Base-by-base conservation (phyloP, 2,329 filamentous ascomycete genomes). In the Aspergillus amoenus region DNA sequence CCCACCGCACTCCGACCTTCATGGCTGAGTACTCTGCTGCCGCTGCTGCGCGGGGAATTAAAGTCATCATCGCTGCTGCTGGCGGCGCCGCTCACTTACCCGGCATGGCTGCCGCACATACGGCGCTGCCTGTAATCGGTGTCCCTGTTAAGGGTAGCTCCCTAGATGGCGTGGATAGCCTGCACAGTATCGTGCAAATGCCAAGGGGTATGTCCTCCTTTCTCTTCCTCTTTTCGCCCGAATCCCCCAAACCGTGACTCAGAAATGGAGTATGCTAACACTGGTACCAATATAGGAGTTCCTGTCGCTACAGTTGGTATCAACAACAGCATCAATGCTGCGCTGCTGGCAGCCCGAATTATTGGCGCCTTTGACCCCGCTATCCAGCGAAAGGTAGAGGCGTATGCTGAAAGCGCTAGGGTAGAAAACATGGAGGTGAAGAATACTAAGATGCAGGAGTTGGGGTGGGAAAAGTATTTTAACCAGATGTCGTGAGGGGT, bases 281-380 rank as follows among this genome's bases (percentile, higher is more conserved):
- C 51, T 67, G 49, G 68, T 60, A 75, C 22, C 17, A 18, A 7
- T 71, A 32, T 82, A 66, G 89, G 89, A 12, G 83, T 88, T 49
- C 89, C 89, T 9, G 86, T 88, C 13, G 88, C 89, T 5, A 91
- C 88, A 0, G 88, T 93, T 3, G 89, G 85, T 11, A 91, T 92
- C 72, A 90, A 91, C 73, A 92, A 92, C 75, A 88, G 87, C 22
- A 88, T 88, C 55, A 93, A 92, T 66, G 89, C 89, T 0, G 89
- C 85, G 0, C 78, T 91, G 17, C 75, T 91, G n/a, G 88, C 89
- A 0, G 82, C 88, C 18, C 79, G 88, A 17, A 88, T 91, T 34
- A 71, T 92, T 3, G 87, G 87, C 3, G 73, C 82, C 3, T 74
- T 73, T 61, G 76, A 79, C 59, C 68, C 71, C 1, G 58, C 62